Percentiles rank a stretch among this genome's conserved stretches.
phyloP scores from a whole-genome alignment of 805 yeast species.

The Candida tammaniensis region DNA sequence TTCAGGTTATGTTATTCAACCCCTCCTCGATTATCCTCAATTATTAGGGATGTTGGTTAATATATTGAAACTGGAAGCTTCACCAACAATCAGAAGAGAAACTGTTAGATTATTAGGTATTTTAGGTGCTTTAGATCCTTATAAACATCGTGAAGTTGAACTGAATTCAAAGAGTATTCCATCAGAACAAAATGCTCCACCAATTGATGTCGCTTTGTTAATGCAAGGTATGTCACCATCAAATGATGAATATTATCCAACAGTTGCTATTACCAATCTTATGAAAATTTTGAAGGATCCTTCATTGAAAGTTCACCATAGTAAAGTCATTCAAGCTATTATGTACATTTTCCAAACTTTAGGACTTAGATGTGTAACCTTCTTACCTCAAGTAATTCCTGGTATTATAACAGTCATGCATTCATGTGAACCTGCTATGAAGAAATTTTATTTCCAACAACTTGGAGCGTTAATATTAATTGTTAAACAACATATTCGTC shows the following conservation, averaged over 20 bases:
- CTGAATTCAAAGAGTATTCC: slow-evolving; percentile 53
- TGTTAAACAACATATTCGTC: slow-evolving; percentile 87
- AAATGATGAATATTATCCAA: slow-evolving; percentile 88
- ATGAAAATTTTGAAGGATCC: slow-evolving; percentile 83
- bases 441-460: slow-evolving; percentile 88
- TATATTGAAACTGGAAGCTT: slow-evolving; percentile 76
- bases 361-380: slow-evolving; percentile 87
- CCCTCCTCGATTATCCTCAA: slow-evolving; percentile 88
- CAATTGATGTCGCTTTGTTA: slow-evolving; percentile 82
- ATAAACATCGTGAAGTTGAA: slow-evolving; percentile 89
- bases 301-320: slow-evolving; percentile 81
- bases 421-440: slow-evolving; percentile 70
- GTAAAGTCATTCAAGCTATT: slow-evolving; percentile 90
- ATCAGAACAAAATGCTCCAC: slow-evolving; percentile 81
- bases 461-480: slow-evolving; percentile 73
- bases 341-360: slow-evolving; percentile 87
- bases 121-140: slow-evolving; percentile 95
- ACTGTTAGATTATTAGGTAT: slow-evolving; percentile 89
- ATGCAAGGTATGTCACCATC: slow-evolving; percentile 96
- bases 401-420: slow-evolving; percentile 85
- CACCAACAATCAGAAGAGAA: slow-evolving; percentile 75
- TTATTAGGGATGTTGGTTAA: slow-evolving; percentile 76
- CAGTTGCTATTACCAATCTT: slow-evolving; percentile 85
- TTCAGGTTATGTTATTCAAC: slow-evolving; percentile 93
- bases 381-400: slow-evolving; percentile 82